These are phyloP conservation scores for Dittrichia graveolens DNA, from an alignment of 129 eudicot genomes.

Conservation along the genomic window DNA sequence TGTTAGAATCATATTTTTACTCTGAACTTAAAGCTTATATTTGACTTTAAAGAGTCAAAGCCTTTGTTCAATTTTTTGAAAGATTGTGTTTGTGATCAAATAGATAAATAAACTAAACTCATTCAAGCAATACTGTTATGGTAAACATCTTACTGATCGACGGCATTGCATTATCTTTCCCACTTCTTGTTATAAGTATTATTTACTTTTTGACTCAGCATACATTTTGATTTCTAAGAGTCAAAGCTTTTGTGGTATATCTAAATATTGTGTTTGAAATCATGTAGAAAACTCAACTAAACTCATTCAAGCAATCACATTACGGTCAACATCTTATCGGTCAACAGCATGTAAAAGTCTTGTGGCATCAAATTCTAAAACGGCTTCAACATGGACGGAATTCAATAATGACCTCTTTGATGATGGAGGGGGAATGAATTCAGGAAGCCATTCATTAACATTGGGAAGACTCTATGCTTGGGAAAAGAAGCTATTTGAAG, in stretches of 20 bases:
- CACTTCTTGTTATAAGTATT: too few species aligned
- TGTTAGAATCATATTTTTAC: too few species aligned
- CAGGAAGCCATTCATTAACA: conserved; percentile 92
- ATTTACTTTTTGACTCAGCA: neutral
- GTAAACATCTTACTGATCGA: neutral
- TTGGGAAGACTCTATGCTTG: conserved; percentile 95
- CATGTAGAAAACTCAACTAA: conserved; percentile 87
- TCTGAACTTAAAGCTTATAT: neutral
- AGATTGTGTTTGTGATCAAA: too few species aligned
- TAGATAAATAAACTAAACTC: too few species aligned
- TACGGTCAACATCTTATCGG: conserved; percentile 70
- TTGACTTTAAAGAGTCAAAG: conserved; percentile 20
- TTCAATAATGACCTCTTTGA: conserved; percentile 85
- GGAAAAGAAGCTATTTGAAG: conserved; percentile 96
- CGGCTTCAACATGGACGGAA: conserved; percentile 81
- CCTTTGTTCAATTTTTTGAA: too few species aligned
- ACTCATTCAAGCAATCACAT: conserved; percentile 72
- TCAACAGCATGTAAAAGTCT: conserved; percentile 85
- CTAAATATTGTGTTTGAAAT: conserved; percentile 7
- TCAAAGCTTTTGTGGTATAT: neutral
- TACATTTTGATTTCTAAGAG: neutral
- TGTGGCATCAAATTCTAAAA: conserved; percentile 83
- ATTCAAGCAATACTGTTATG: neutral
- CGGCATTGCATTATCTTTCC: too few species aligned
- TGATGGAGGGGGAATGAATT: conserved; percentile 95